A percentile compares a stretch with the other conserved stretches of the same genome.
Evolutionary conservation across 2,329 filamentous ascomycete species (phyloP).

Genomic region (Incumbomyces lentus): DNA sequence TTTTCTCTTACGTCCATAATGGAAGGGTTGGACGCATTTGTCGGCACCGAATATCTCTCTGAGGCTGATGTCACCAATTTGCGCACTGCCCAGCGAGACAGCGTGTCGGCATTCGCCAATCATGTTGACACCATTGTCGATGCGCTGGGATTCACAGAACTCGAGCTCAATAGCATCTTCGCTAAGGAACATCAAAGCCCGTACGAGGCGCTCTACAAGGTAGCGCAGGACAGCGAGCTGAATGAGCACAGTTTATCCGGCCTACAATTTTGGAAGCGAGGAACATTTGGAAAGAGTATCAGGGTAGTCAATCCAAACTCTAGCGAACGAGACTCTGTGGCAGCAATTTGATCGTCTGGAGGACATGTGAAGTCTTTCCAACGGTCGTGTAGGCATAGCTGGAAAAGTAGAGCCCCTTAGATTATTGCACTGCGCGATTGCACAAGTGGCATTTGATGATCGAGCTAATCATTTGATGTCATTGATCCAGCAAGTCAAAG

Average conservation of each 20-base stretch:
- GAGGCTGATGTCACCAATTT: conserved; percentile 11
- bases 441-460: too few species aligned
- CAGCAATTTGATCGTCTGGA: too few species aligned
- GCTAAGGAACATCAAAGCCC: conserved; percentile 19
- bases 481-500: too few species aligned
- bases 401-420: too few species aligned
- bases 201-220: conserved; percentile 20
- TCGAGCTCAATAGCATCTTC: conserved; percentile 21
- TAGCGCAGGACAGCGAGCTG: conserved; percentile 21
- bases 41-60: conserved; percentile 10
- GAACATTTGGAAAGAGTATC: conserved; percentile 12
- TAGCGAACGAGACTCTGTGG: too few species aligned
- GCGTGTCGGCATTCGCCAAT: conserved; percentile 14
- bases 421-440: too few species aligned
- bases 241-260: conserved; percentile 10
- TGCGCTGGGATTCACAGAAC: conserved; percentile 21
- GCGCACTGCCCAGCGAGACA: conserved; percentile 13
- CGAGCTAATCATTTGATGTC: too few species aligned
- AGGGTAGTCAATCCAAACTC: too few species aligned
- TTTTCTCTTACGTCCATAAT: conserved; percentile 19
- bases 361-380: too few species aligned
- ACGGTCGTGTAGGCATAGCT: too few species aligned
- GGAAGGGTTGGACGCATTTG: conserved; percentile 11
- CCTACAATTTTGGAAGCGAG: conserved; percentile 18
- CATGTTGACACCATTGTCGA: conserved; percentile 18